Evolutionary conservation across 257 asterid species (phyloP).

Genomic region (Przewalskia tangutica): DNA sequence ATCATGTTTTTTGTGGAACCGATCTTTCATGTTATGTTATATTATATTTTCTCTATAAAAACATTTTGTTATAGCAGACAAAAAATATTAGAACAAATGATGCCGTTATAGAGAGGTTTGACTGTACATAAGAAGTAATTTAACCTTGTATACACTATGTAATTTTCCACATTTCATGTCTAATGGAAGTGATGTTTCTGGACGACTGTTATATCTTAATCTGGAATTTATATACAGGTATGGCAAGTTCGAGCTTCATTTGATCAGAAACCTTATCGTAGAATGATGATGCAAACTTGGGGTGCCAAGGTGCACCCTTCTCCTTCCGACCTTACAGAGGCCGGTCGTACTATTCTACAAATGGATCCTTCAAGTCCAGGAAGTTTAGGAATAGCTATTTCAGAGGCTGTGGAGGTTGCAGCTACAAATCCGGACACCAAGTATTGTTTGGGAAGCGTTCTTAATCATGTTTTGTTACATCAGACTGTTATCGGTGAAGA

Average conservation of each 20-base stretch:
- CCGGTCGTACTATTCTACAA: constrained; percentile 54
- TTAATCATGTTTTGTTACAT: constrained; percentile 79
- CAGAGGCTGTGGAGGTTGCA: constrained; percentile 94
- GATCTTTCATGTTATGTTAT: too few species aligned
- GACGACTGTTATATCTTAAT: background rate
- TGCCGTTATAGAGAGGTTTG: too few species aligned
- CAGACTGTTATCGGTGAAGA: constrained; percentile 93
- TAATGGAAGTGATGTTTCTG: background rate
- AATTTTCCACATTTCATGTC: background rate
- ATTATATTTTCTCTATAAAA: too few species aligned
- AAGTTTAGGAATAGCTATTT: constrained; percentile 90
- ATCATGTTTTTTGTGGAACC: too few species aligned
- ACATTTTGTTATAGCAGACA: too few species aligned
- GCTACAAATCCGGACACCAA: constrained; percentile 48
- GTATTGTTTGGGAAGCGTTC: constrained; percentile 90
- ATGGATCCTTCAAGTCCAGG: constrained; percentile 72
- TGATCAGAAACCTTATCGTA: constrained; percentile 93
- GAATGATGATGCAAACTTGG: constrained; percentile 92
- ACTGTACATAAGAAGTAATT: too few species aligned
- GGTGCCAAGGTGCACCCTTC: constrained; percentile 97
- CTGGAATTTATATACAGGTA: constrained; percentile 28
- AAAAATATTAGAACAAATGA: too few species aligned
- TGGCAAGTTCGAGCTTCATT: constrained; percentile 96
- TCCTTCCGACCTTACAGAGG: constrained; percentile 61
- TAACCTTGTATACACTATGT: background rate